phyloP scores from a whole-genome alignment of 2,329 filamentous ascomycete genomes.

The Monilinia vaccinii-corymbosi region DNA sequence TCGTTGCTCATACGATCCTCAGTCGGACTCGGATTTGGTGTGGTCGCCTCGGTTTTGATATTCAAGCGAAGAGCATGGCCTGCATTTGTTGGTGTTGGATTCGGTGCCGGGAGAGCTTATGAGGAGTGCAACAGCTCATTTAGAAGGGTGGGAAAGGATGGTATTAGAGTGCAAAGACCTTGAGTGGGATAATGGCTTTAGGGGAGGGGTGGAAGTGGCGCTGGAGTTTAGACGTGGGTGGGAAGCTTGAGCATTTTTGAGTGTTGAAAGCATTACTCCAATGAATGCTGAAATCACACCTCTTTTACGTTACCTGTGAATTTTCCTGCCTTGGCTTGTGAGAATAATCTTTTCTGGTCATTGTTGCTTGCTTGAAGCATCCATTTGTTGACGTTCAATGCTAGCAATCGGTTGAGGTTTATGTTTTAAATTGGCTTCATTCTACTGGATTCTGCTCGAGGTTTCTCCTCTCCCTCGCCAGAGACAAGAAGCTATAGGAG shows the following conservation, averaged over 20 bases:
- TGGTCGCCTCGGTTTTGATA: conserved; percentile 95
- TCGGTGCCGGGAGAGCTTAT: conserved; percentile 92
- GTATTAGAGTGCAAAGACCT: conserved; percentile 25
- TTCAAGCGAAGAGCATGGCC: conserved; percentile 99
- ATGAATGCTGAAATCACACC: background rate
- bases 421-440: background rate
- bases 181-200: conserved; percentile 17
- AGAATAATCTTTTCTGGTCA: background rate
- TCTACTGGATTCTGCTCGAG: background rate
- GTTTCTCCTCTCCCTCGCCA: background rate
- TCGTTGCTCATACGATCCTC: conserved; percentile 95
- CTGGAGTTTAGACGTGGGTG: conserved; percentile 1
- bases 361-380: background rate
- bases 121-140: conserved; percentile 76
- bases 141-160: conserved; percentile 26
- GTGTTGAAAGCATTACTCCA: background rate
- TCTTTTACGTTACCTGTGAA: background rate
- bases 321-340: background rate
- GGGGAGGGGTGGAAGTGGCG: background rate
- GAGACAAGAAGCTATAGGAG: background rate
- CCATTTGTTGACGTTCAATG: background rate
- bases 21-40: conserved; percentile 91
- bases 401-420: background rate
- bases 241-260: conserved; percentile 5
- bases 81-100: conserved; percentile 87